Conservation (phyloP, 2,329 filamentous ascomycete species). For the Clarireedia sp. region DNA sequence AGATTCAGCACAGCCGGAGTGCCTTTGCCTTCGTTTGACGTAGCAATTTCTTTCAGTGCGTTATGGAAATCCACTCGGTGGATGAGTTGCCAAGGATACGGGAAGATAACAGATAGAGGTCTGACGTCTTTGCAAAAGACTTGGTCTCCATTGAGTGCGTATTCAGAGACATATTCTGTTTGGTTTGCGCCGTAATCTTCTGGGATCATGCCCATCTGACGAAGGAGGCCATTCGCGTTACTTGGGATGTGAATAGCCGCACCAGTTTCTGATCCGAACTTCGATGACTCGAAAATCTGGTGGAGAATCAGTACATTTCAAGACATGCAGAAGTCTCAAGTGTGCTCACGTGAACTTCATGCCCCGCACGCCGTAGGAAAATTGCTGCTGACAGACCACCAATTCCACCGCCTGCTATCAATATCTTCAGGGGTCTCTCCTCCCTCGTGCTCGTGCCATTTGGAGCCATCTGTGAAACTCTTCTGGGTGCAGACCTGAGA, state of each 20-base stretch:
- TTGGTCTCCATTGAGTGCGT: slow-evolving; percentile 3
- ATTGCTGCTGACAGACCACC: slow-evolving; percentile 47
- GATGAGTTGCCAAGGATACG: slow-evolving; percentile 38
- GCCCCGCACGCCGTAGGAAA: slow-evolving; percentile 23
- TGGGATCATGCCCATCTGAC: slow-evolving; percentile 36
- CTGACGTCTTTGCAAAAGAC: background rate
- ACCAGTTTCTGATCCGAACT: slow-evolving; percentile 47
- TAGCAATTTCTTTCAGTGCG: slow-evolving; percentile 40
- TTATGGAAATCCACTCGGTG: slow-evolving; percentile 48
- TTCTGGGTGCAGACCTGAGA: background rate
- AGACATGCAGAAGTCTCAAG: too few relatives aligned
- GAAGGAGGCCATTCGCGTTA: slow-evolving; percentile 51
- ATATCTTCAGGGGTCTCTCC: slow-evolving; percentile 9
- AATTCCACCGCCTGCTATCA: slow-evolving; percentile 35
- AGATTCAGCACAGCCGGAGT: slow-evolving; percentile 34
- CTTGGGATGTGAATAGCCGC: slow-evolving; percentile 56
- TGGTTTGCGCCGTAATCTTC: slow-evolving; percentile 31
- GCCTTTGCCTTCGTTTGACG: slow-evolving; percentile 28
- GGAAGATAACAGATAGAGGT: background rate
- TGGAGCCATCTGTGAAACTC: background rate
- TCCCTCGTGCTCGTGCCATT: background rate
- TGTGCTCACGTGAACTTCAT: slow-evolving; percentile 13
- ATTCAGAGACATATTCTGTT: slow-evolving; percentile 6
- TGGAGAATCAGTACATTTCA: background rate
- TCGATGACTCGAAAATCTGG: slow-evolving; percentile 48